A percentile compares a stretch with the other conserved stretches of the same genome.
These are phyloP conservation scores for Tulasnella sp. DNA, from an alignment of 768 basidiomycete genomes.

Conservation along the genomic window DNA sequence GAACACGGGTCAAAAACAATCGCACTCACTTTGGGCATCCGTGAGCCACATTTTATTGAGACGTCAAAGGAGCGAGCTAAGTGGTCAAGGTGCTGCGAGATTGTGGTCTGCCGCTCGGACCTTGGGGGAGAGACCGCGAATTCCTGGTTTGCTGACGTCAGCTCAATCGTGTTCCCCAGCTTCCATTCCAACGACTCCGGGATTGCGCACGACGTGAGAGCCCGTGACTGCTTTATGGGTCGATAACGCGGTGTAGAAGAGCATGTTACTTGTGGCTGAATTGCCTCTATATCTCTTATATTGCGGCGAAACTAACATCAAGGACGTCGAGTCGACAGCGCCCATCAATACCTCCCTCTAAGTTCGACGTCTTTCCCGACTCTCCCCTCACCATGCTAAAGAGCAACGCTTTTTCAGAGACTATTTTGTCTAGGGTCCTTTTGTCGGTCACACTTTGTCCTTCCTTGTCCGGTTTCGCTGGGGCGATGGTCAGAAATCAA, in stretches of 20 bases:
- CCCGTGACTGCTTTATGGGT: too few species aligned
- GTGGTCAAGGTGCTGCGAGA: background rate
- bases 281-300: too few species aligned
- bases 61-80: background rate
- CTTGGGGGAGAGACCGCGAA: background rate
- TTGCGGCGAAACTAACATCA: too few species aligned
- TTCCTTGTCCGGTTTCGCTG: background rate
- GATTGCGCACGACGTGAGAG: too few species aligned
- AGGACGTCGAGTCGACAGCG: too few species aligned
- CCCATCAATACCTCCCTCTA: too few species aligned
- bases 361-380: too few species aligned
- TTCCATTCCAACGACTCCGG: background rate
- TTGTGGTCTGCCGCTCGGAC: background rate
- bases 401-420: background rate
- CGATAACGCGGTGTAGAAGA: too few species aligned
- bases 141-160: background rate
- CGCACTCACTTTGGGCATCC: conserved; percentile 13
- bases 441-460: background rate
- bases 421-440: background rate
- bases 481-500: too few species aligned
- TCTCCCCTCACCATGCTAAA: background rate
- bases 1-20: background rate
- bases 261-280: too few species aligned
- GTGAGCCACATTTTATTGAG: conserved; percentile 24
- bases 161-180: background rate